Percentiles rank a stretch among this genome's conserved stretches.
phyloP scores from a whole-genome alignment of 2,329 filamentous ascomycete genomes.

The Herpotrichia juniperi region DNA sequence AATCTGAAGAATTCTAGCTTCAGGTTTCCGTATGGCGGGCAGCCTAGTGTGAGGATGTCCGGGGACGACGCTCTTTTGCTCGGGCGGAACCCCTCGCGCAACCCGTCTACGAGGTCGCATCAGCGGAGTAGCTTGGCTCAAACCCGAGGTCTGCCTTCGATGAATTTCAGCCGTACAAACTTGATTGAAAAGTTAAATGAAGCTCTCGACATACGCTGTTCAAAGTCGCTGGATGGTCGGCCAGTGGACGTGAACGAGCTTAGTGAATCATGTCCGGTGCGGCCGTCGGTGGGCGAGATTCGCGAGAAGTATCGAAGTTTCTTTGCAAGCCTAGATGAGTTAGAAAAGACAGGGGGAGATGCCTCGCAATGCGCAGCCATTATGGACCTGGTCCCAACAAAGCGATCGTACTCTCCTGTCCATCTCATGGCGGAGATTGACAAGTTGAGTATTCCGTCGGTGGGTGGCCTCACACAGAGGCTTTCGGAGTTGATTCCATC shows the following conservation, averaged over 20 bases:
- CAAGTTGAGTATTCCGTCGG: constrained; percentile 53
- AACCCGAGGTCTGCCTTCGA: constrained; percentile 51
- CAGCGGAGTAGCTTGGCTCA: constrained; percentile 24
- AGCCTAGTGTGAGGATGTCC: constrained; percentile 23
- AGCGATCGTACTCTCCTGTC: constrained; percentile 47
- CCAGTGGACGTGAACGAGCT: constrained; percentile 38
- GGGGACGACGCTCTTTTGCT: constrained; percentile 27
- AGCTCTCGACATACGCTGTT: constrained; percentile 47
- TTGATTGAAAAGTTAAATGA: constrained; percentile 54
- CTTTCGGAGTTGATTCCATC: constrained; percentile 54
- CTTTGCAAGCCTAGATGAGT: constrained; percentile 51
- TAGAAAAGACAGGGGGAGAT: constrained; percentile 21
- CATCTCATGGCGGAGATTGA: constrained; percentile 53
- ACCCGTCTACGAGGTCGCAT: constrained; percentile 17
- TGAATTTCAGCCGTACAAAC: constrained; percentile 56
- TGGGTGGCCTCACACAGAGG: constrained; percentile 52
- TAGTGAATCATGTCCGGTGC: constrained; percentile 38
- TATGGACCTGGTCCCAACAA: constrained; percentile 18
- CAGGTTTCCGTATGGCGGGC: constrained; percentile 26
- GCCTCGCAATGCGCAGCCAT: constrained; percentile 15
- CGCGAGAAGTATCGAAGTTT: constrained; percentile 54
- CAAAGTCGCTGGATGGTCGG: constrained; percentile 45
- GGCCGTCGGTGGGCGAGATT: constrained; percentile 45
- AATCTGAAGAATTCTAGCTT: constrained; percentile 38
- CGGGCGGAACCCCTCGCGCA: constrained; percentile 25